Conservation (phyloP, 1,284 basidiomycete genomes). For the Porogramme epimiltina region DNA sequence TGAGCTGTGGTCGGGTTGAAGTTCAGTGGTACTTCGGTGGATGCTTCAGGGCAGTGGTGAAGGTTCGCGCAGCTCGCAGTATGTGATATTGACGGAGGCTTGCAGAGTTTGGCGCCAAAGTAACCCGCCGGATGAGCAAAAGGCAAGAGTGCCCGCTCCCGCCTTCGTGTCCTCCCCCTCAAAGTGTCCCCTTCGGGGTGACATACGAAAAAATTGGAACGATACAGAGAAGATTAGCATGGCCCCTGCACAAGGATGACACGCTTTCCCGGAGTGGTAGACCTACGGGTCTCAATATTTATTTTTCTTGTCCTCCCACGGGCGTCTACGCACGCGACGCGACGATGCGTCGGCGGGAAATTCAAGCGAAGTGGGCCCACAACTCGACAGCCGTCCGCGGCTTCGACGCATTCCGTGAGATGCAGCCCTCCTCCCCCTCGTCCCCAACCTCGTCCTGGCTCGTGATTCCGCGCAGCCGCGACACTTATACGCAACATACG, state of each 20-base stretch:
- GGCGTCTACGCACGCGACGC: slow-evolving; percentile 1
- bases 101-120: not conserved
- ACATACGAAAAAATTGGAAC: slow-evolving; percentile 25
- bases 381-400: not conserved
- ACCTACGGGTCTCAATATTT: slow-evolving; percentile 24
- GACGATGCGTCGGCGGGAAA: not conserved
- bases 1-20: too few species aligned
- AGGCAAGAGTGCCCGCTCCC: not conserved
- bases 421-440: too few species aligned
- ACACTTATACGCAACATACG: not conserved
- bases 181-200: slow-evolving; percentile 22
- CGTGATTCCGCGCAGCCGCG: too few species aligned
- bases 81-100: too few species aligned
- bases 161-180: too few species aligned
- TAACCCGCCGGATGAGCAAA: slow-evolving; percentile 14
- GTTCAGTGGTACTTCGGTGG: too few species aligned
- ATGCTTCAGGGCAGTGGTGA: too few species aligned
- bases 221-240: slow-evolving; percentile 24
- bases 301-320: too few species aligned
- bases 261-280: slow-evolving; percentile 24
- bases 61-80: too few species aligned
- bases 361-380: slow-evolving; percentile 6
- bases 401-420: too few species aligned
- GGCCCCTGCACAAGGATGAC: slow-evolving; percentile 24
- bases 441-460: not conserved